Evolutionary conservation across 78 protist genomes (phyloP).

Genomic region (Neovahlkampfia damariscottae): DNA sequence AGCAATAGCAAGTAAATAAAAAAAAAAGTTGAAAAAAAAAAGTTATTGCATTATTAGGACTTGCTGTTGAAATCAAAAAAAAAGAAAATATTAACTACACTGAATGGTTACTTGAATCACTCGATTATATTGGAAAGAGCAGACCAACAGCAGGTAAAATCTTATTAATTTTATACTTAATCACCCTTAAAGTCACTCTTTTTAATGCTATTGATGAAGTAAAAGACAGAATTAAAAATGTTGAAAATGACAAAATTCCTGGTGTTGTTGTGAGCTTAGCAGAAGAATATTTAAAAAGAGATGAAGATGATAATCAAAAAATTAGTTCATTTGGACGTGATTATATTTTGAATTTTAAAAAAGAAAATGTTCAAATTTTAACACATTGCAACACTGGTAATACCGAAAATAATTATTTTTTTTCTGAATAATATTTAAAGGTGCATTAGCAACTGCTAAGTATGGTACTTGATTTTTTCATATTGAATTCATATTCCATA

Average conservation of each 20-base stretch:
- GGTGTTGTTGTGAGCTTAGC: not conserved
- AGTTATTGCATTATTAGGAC: slow-evolving; percentile 40
- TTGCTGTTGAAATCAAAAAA: slow-evolving; percentile 25
- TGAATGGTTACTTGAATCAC: not conserved
- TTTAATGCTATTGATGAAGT: slow-evolving; percentile 23
- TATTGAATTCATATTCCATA: too few species aligned
- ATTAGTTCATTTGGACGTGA: slow-evolving; percentile 28
- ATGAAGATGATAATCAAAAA: not conserved
- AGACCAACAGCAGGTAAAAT: slow-evolving; percentile 73
- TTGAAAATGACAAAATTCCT: not conserved
- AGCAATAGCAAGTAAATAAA: slow-evolving; percentile 57
- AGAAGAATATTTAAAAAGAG: slow-evolving; percentile 21
- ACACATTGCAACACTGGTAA: slow-evolving; percentile 71
- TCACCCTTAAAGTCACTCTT: too few species aligned
- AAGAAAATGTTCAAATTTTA: not conserved
- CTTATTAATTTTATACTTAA: too few species aligned
- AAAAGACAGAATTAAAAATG: not conserved
- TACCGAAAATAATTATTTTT: too few species aligned
- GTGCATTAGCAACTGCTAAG: slow-evolving; percentile 48
- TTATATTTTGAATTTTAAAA: not conserved
- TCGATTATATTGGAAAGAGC: slow-evolving; percentile 26
- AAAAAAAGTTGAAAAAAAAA: too few species aligned
- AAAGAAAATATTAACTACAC: not conserved
- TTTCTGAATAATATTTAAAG: too few species aligned
- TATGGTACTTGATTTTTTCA: too few species aligned